Base-by-base conservation (phyloP, 176 grass and related monocot species). In the Avena atlantica region DNA sequence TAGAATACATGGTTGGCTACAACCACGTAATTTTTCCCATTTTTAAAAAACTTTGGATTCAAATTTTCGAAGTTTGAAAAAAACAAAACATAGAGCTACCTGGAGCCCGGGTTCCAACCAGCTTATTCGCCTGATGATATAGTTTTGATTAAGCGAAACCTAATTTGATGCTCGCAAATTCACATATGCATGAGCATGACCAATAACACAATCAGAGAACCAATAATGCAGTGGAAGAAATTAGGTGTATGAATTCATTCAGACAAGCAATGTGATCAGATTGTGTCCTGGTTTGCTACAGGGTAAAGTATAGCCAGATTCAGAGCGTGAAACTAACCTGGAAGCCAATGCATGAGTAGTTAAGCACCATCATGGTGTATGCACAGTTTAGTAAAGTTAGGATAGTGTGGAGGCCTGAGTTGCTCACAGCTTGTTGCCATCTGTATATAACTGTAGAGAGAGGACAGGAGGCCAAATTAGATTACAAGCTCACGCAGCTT, bases 271-370 rank as follows among this genome's bases (percentile, higher is more conserved):
- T 19, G 31, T 69, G 9, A 68, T 15, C 44, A 27, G 23, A 84
- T 42, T 13, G 5, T 63, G 34, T 75, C 81, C 16, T 27, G 52
- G 55, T 53, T 62, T 63, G 49, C 34, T 70, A 44, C 6, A 74
- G 79, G 55, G 58, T 56, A 78, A 79, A 84, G 3, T 19, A 80
- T 27, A 82, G 44, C 71, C 58, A 74, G 80, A 63, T 50, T 87
- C 34, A 85, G 69, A 76, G 61, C 7, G 61, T 61, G 20, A 86
- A 83, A 76, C 85, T 96, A 42, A 99, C 97, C 94, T 90, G 91
- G 87, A 96, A 99, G 44, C 97, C 94, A 58, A 96, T 96, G 89
- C 97, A 99, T 27, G 97, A 99, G 75, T 99, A 99, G 89, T 99
- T 99, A 73, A 94, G 89, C 49, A 96, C 97, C 83, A 99, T 74